These are phyloP conservation scores for Trypanosoma rangeli DNA, from an alignment of 208 protist species.

Conservation along the genomic window DNA sequence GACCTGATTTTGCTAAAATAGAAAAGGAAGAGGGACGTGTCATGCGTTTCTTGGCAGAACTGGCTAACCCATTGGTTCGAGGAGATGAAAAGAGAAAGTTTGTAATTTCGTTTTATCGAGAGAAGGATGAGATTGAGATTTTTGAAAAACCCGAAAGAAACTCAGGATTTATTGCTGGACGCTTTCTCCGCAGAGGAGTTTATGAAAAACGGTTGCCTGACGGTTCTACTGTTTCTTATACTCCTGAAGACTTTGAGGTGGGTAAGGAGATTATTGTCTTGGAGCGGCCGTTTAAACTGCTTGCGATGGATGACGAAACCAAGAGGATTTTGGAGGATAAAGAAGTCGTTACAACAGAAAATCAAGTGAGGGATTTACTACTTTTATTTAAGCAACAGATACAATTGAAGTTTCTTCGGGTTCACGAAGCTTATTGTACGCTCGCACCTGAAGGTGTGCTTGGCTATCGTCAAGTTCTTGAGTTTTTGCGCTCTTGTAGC, in stretches of 20 bases:
- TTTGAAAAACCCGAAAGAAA: conserved; percentile 81
- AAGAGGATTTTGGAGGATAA: conserved; percentile 67
- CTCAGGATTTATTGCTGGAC: conserved; percentile 87
- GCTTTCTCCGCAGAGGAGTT: conserved; percentile 84
- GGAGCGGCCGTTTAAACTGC: conserved; percentile 69
- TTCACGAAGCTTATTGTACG: conserved; percentile 69
- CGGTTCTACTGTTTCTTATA: conserved; percentile 61
- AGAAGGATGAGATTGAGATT: conserved; percentile 84
- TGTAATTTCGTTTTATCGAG: conserved; percentile 89
- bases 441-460: conserved; percentile 78
- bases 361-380: conserved; percentile 67
- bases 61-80: conserved; percentile 57
- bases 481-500: conserved; percentile 83
- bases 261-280: conserved; percentile 78
- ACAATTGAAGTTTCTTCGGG: conserved; percentile 71
- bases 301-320: conserved; percentile 68
- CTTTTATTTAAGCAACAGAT: conserved; percentile 82
- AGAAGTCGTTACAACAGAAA: conserved; percentile 53
- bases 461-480: conserved; percentile 74
- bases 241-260: conserved; percentile 70
- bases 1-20: conserved; percentile 62
- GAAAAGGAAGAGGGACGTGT: conserved; percentile 75
- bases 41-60: conserved; percentile 77
- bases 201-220: conserved; percentile 70
- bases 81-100: conserved; percentile 83